Evolutionary conservation across 495 filamentous ascomycete genomes (phyloP).

Genomic region (Trichocladium uniseriatum): DNA sequence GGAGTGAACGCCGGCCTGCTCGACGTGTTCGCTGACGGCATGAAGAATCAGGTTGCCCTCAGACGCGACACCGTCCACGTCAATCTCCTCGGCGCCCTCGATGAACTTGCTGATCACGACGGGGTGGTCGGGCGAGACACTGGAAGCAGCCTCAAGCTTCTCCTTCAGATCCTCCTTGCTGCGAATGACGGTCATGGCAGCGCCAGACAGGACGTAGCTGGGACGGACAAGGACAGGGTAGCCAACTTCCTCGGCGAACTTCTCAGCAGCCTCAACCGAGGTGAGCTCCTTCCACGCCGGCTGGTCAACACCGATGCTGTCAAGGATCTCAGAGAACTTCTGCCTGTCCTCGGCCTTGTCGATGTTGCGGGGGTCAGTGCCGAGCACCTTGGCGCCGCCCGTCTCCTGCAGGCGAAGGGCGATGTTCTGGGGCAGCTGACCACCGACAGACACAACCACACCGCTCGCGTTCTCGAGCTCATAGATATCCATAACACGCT

Average conservation of each 20-base stretch:
- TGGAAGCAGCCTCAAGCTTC: slow-evolving; percentile 80
- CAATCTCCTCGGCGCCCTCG: slow-evolving; percentile 93
- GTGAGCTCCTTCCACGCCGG: slow-evolving; percentile 96
- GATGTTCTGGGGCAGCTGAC: slow-evolving; percentile 95
- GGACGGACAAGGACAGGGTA: slow-evolving; percentile 94
- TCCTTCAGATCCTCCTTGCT: slow-evolving; percentile 81
- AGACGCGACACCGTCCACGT: slow-evolving; percentile 90
- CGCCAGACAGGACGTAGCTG: slow-evolving; percentile 94
- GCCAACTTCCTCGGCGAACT: slow-evolving; percentile 77
- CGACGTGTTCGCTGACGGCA: slow-evolving; percentile 93
- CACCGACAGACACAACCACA: slow-evolving; percentile 91
- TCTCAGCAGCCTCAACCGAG: slow-evolving; percentile 74
- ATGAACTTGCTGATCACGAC: slow-evolving; percentile 99
- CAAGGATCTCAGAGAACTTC: slow-evolving; percentile 96
- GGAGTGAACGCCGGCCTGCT: slow-evolving; percentile 96
- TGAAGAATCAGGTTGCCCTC: slow-evolving; percentile 81
- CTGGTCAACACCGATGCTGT: slow-evolving; percentile 90
- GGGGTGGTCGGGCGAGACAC: slow-evolving; percentile 92
- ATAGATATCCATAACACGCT: slow-evolving; percentile 98
- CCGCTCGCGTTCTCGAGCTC: slow-evolving; percentile 81
- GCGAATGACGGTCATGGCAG: slow-evolving; percentile 98
- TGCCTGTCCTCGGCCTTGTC: slow-evolving; percentile 95
- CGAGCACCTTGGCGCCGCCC: slow-evolving; percentile 79
- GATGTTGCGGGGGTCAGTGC: slow-evolving; percentile 86
- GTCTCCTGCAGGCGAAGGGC: slow-evolving; percentile 89